A percentile compares a stretch with the other conserved stretches of the same genome.
Conservation (phyloP, 495 filamentous ascomycete species). For the Penicillium verhagenii region DNA sequence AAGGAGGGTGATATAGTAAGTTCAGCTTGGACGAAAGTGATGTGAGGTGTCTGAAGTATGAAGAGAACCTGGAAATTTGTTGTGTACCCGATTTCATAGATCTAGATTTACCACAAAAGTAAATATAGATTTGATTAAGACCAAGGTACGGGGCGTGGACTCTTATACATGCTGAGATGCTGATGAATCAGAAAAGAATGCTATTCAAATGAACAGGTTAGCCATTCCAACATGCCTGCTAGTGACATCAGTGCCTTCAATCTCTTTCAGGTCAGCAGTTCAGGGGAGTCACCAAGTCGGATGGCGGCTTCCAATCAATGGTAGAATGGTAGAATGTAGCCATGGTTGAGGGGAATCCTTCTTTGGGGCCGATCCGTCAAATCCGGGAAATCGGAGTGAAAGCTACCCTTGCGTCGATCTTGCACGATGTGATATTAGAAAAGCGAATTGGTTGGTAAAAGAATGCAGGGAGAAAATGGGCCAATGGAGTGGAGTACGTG, state of each 20-base stretch:
- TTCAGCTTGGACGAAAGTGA: no score
- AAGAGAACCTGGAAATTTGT: no score
- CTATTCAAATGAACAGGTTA: background rate
- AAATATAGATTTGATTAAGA: no score
- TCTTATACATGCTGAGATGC: no score
- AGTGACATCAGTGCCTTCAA: slow-evolving; percentile 15
- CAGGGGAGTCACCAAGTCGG: background rate
- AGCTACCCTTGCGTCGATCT: background rate
- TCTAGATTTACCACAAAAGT: no score
- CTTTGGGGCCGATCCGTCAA: background rate
- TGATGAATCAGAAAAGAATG: background rate
- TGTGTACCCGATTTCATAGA: no score
- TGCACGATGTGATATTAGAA: background rate
- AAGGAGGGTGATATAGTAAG: no score
- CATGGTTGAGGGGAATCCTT: background rate
- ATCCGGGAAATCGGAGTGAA: background rate
- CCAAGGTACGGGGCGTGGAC: no score
- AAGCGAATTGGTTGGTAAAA: background rate
- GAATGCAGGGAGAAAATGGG: background rate
- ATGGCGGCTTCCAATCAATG: background rate
- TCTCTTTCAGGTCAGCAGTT: background rate
- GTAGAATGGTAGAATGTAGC: background rate
- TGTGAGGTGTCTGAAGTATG: no score
- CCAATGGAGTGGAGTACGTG: background rate
- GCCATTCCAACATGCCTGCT: background rate